Evolutionary conservation across 2,329 filamentous ascomycete genomes (phyloP).

Genomic region (Cladosporium sp.): DNA sequence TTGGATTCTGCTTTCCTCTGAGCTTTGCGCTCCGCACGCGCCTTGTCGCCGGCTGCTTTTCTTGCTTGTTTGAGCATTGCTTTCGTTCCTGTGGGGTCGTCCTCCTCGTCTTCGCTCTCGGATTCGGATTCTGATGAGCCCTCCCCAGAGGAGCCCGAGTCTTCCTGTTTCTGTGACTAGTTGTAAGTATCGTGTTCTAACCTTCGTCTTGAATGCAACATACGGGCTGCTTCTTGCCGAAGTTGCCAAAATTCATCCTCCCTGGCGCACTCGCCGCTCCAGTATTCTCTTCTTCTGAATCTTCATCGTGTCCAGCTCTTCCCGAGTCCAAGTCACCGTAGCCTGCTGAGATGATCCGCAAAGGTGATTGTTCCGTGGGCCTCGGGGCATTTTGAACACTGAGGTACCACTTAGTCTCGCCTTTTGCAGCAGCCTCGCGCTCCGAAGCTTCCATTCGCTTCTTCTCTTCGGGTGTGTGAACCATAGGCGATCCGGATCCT

Average conservation of each 20-base stretch:
- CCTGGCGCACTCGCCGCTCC: slow-evolving; percentile 34
- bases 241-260: slow-evolving; percentile 49
- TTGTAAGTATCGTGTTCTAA: slow-evolving; percentile 17
- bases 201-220: not conserved
- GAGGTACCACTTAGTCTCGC: slow-evolving; percentile 73
- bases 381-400: slow-evolving; percentile 47
- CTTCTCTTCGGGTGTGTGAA: slow-evolving; percentile 62
- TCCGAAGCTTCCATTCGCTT: slow-evolving; percentile 52
- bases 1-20: slow-evolving; percentile 47
- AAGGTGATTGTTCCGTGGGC: slow-evolving; percentile 35
- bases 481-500: slow-evolving; percentile 58
- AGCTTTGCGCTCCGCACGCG: slow-evolving; percentile 40
- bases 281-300: slow-evolving; percentile 31
- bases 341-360: slow-evolving; percentile 57
- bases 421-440: slow-evolving; percentile 56
- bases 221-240: slow-evolving; percentile 29
- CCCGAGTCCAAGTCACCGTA: slow-evolving; percentile 48
- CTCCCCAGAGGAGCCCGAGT: slow-evolving; percentile 21
- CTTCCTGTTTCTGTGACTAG: slow-evolving; percentile 34
- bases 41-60: slow-evolving; percentile 40
- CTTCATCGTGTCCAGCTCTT: slow-evolving; percentile 21
- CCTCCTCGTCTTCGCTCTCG: slow-evolving; percentile 35
- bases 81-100: slow-evolving; percentile 37
- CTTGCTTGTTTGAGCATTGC: slow-evolving; percentile 43
- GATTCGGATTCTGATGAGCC: slow-evolving; percentile 31